Conservation (phyloP, 225 moss, liverwort and hornwort genomes). For the Antitrichia curtipendula region DNA sequence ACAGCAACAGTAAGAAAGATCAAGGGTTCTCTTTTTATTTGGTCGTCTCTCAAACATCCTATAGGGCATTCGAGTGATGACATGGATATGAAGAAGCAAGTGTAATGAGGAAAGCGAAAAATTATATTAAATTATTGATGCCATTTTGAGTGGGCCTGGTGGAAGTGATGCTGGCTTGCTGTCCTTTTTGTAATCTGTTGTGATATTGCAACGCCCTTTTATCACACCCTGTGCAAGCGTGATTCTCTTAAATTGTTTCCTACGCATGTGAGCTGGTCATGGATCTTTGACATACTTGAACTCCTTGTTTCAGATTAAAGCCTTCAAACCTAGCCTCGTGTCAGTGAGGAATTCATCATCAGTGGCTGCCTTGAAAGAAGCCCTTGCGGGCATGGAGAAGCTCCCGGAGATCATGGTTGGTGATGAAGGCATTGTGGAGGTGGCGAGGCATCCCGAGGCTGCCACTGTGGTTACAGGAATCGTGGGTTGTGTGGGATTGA, state of each 20-base stretch:
- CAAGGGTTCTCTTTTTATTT: not conserved
- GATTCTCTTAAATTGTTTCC: not conserved
- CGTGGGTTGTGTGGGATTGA: conserved; percentile 87
- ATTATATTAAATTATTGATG: not conserved
- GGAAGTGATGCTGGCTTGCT: not conserved
- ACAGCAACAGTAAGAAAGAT: not conserved
- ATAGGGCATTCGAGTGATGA: not conserved
- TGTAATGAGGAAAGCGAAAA: not conserved
- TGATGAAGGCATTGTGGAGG: conserved; percentile 74
- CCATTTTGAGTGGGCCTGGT: not conserved
- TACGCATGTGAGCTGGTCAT: not conserved
- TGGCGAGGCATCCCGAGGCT: conserved; percentile 90
- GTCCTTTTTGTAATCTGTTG: not conserved
- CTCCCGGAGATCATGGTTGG: conserved; percentile 89
- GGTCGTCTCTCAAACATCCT: not conserved
- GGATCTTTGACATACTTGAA: not conserved
- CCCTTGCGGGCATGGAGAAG: conserved; percentile 67
- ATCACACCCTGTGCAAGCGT: not conserved
- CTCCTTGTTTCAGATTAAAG: conserved; percentile 27
- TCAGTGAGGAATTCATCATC: conserved; percentile 40
- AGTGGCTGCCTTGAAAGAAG: conserved; percentile 62
- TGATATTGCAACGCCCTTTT: not conserved
- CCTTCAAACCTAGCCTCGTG: conserved; percentile 76
- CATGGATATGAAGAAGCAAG: not conserved
- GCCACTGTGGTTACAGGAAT: conserved; percentile 91